Percentiles rank a stretch among this genome's conserved stretches.
phyloP scores from a whole-genome alignment of 257 asterid genomes.

The Anisodus tanguticus region DNA sequence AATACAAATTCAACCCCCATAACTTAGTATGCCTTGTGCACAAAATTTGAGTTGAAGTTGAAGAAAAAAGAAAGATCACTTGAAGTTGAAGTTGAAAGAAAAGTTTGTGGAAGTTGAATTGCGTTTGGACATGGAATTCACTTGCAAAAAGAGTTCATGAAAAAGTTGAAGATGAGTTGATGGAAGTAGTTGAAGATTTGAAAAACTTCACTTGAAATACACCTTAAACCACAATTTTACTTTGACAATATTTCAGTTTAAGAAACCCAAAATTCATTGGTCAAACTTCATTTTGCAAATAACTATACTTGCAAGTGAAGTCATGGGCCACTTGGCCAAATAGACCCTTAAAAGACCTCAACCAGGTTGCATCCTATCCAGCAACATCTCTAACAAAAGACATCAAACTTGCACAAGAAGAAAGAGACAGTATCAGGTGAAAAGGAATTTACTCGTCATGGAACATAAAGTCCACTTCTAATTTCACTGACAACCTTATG shows the following conservation, averaged over 20 bases:
- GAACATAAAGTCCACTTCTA: slow-evolving; percentile 9
- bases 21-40: background rate
- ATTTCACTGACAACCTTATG: background rate
- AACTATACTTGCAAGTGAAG: background rate
- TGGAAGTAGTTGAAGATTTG: background rate
- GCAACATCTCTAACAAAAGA: slow-evolving; percentile 8
- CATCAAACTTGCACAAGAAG: background rate
- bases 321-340: background rate
- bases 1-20: slow-evolving; percentile 19
- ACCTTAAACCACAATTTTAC: background rate
- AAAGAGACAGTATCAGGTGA: background rate
- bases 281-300: slow-evolving; percentile 7
- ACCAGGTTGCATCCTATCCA: background rate
- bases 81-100: slow-evolving; percentile 5
- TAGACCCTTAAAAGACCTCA: background rate
- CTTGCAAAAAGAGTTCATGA: background rate
- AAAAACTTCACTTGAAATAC: background rate
- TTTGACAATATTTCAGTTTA: background rate
- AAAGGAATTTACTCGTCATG: background rate
- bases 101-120: background rate
- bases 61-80: background rate
- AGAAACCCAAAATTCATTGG: background rate
- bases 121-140: background rate
- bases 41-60: background rate
- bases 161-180: background rate